These are phyloP conservation scores for Candida railenensis DNA, from an alignment of 805 yeast species.

Conservation along the genomic window DNA sequence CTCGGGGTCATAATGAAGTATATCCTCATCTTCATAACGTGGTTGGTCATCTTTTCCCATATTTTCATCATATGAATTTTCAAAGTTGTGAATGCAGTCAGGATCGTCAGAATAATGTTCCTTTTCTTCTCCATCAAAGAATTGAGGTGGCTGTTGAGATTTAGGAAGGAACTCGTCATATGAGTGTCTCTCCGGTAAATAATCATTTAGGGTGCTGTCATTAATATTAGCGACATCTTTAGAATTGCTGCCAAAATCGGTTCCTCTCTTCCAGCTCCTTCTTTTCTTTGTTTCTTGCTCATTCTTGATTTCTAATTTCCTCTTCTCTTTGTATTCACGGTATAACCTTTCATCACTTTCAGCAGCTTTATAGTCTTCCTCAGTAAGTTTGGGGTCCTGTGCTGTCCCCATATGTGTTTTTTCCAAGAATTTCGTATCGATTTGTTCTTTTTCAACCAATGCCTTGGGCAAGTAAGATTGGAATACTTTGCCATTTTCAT, in stretches of 20 bases:
- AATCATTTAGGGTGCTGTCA: slow-evolving; percentile 1
- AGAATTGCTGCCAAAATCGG: no score
- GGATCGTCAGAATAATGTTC: slow-evolving; percentile 33
- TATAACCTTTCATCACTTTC: slow-evolving; percentile 17
- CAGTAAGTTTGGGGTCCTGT: slow-evolving; percentile 17
- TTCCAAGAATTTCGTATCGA: slow-evolving; percentile 48
- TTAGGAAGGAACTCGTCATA: slow-evolving; percentile 34
- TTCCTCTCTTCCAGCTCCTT: neutral
- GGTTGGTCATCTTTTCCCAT: slow-evolving; percentile 22
- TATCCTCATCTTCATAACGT: slow-evolving; percentile 13
- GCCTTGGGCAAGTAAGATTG: slow-evolving; percentile 78
- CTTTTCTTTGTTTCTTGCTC: neutral
- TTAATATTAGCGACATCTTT: no score
- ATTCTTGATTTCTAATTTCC: neutral
- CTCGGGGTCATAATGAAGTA: slow-evolving; percentile 11
- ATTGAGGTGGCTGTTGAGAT: slow-evolving; percentile 36
- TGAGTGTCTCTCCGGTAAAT: slow-evolving; percentile 9
- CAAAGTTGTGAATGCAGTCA: slow-evolving; percentile 30
- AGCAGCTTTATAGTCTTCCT: slow-evolving; percentile 11
- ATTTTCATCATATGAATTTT: slow-evolving; percentile 36
- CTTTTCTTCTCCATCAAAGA: slow-evolving; percentile 32
- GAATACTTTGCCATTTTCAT: slow-evolving; percentile 62
- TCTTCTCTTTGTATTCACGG: slow-evolving; percentile 14
- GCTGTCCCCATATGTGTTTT: slow-evolving; percentile 54
- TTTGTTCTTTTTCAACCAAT: slow-evolving; percentile 28